Percentiles rank a stretch among this genome's conserved stretches.
phyloP scores from a whole-genome alignment of 75 land plant species.

The Ceratopteris richardii region DNA sequence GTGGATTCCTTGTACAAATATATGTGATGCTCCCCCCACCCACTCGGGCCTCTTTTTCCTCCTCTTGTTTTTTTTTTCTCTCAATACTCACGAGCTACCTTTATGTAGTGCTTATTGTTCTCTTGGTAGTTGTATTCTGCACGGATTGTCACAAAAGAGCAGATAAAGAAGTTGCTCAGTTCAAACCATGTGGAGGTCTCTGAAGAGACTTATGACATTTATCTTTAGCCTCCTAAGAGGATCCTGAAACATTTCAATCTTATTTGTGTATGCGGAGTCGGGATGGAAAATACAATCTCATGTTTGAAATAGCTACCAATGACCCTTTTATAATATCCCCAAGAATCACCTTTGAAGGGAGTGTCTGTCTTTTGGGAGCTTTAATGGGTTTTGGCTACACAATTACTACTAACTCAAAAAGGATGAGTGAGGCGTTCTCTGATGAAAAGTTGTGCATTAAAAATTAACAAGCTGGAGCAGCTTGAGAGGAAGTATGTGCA shows the following conservation, averaged over 20 bases:
- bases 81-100: too few relatives aligned
- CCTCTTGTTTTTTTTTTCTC: too few relatives aligned
- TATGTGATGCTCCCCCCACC: too few relatives aligned
- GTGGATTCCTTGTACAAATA: too few relatives aligned
- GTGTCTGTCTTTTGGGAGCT: slow-evolving; percentile 90
- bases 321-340: slow-evolving; percentile 85
- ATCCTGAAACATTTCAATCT: slow-evolving; percentile 88
- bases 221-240: slow-evolving; percentile 93
- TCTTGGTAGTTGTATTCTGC: slow-evolving; percentile 43
- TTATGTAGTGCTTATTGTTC: slow-evolving; percentile 5
- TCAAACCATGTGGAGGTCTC: slow-evolving; percentile 41
- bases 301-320: slow-evolving; percentile 95
- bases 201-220: slow-evolving; percentile 88
- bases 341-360: slow-evolving; percentile 93
- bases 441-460: slow-evolving; percentile 66
- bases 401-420: slow-evolving; percentile 79
- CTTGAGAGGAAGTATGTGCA: slow-evolving; percentile 68
- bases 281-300: slow-evolving; percentile 92
- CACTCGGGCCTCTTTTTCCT: too few relatives aligned
- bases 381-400: slow-evolving; percentile 89
- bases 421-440: slow-evolving; percentile 76
- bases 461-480: slow-evolving; percentile 83
- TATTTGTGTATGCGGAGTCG: slow-evolving; percentile 83
- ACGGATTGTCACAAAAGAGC: slow-evolving; percentile 43
- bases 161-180: slow-evolving; percentile 46